Evolutionary conservation across 1,284 basidiomycete species (phyloP).

Genomic region (Tilletia walkeri): DNA sequence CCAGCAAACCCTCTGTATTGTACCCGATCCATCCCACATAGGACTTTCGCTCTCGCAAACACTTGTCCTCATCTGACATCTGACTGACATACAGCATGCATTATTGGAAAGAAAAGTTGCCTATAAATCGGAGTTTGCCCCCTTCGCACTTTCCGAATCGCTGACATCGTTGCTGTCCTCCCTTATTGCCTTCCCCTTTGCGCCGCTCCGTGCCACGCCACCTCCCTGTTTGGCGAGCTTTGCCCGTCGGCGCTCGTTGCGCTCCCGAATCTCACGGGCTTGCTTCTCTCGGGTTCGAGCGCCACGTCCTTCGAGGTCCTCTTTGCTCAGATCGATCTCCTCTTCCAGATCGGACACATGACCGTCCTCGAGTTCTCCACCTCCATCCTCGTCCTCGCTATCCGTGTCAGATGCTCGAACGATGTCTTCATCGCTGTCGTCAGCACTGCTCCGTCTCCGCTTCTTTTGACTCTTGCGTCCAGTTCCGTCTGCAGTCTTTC

Average conservation of each 20-base stretch:
- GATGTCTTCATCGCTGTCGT: constrained; percentile 7
- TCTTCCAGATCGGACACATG: constrained; percentile 3
- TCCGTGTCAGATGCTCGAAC: background rate
- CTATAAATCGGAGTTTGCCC: too few relatives aligned
- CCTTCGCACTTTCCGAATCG: too few relatives aligned
- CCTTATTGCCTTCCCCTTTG: too few relatives aligned
- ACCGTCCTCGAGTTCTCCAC: background rate
- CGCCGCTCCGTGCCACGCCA: too few relatives aligned
- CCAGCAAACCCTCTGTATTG: too few relatives aligned
- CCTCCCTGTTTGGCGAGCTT: background rate
- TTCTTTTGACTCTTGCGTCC: constrained; percentile 6
- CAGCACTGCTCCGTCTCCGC: background rate
- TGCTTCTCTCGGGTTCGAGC: constrained; percentile 3
- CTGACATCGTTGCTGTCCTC: too few relatives aligned
- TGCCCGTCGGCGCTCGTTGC: background rate
- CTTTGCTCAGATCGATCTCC: constrained; percentile 11
- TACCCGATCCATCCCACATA: too few relatives aligned
- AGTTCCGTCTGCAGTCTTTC: background rate
- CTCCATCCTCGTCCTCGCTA: background rate
- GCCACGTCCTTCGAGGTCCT: background rate
- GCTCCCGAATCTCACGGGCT: constrained; percentile 3
- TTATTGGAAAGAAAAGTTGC: too few relatives aligned
- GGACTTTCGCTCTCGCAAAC: too few relatives aligned
- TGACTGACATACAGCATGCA: too few relatives aligned
- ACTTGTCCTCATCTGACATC: too few relatives aligned